Base-by-base conservation (phyloP, 768 basidiomycete genomes). In the Lyophyllum atratum region DNA sequence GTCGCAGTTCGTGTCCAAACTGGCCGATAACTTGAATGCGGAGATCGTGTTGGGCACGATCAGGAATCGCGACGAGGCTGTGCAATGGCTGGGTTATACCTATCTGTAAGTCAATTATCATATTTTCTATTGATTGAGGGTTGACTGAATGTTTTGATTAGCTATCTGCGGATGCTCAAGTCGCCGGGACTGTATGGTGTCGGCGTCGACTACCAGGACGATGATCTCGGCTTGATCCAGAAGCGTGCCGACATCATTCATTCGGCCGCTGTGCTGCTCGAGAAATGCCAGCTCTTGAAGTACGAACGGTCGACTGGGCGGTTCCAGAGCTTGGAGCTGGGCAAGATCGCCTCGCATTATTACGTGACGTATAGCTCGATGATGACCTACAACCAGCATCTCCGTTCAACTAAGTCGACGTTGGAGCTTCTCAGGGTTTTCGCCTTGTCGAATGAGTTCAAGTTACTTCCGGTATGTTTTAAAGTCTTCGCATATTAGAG, bases 1-100 rank as follows among this genome's bases (percentile, higher is more conserved):
- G 74, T 88, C 85, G 15, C 97, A 98, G 74, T 93, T 96, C 59
- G 92, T 99, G 26, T 78, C 86, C 33, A 94, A 90, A 70, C 77
- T 99, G 61, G 92, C 93, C 25, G 97, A 99, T 68, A 96, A 97
- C 67, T 72, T 98, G 64, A 98, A 98, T 70, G 97, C 96, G 14
- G 97, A 98, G 76, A 90, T 98, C 42, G 96, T 98, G 0, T 79
- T 97, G 17, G 97, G 97, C 5, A 95, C 92, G 0, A 87, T 98
- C 53, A 80, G 97, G 62, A 98, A 97, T 73, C 80, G 95, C 21
- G 95, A 98, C 66, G 96, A 98, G 67, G 97, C 94, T 6, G 95
- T 98, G 1, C 93, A 97, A 67, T 98, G 95, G 96, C 74, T 97
- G 11, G 95, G 95, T 0, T 97, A 95, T 66, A 95, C 94, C 0